Base-by-base conservation (phyloP, 2,329 filamentous ascomycete genomes). In the Epicoccum nigrum region DNA sequence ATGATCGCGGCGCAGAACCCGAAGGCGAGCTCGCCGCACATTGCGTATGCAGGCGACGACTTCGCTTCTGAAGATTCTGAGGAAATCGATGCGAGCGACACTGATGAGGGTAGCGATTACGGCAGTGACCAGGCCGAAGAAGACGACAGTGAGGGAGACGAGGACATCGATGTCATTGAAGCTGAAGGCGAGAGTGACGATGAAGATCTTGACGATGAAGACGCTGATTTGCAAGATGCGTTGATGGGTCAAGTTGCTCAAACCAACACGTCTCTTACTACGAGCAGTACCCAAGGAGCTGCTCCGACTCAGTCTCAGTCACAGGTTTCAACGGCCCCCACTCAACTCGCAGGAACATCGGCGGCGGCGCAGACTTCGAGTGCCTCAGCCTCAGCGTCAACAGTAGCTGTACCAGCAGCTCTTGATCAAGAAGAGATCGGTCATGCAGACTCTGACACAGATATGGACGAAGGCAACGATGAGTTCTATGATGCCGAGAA, bases 1-100 rank as follows among this genome's bases (percentile, higher is more conserved):
- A 35, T 52, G 7, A 51, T 62, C 5, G 63, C 60, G 12, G 47
- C 48, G 15, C 15, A 47, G 35, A 35, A 64, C 37, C 58, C 64
- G 5, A 39, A 38, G n/a, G 48, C 38, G 3, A 45, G 49, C 7
- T 42, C 43, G 19, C 52, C 60, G 16, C 32, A 33, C 5, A 43
- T 55, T 3, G 39, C 51, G 15, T 55, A 40, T 23, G 51, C 48
- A 4, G 50, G 49, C 9, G 54, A 58, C 4, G 38, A 54, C n/a
- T 55, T 52, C 13, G 35, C 27, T 4, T 31, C 40, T 8, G 56
- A 51, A 11, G 50, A 52, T 9, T 8, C 46, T 9, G 53, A 47
- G 8, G 30, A 46, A 8, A 38, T 46, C 4, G n/a, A 27, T 2
- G 31, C 17, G 7, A 27, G 17, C 12, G 45, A 49, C 17, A 21